A percentile compares a stretch with the other conserved stretches of the same genome.
Conservation (phyloP, 2,329 filamentous ascomycete species). For the Clonostachys sp. region DNA sequence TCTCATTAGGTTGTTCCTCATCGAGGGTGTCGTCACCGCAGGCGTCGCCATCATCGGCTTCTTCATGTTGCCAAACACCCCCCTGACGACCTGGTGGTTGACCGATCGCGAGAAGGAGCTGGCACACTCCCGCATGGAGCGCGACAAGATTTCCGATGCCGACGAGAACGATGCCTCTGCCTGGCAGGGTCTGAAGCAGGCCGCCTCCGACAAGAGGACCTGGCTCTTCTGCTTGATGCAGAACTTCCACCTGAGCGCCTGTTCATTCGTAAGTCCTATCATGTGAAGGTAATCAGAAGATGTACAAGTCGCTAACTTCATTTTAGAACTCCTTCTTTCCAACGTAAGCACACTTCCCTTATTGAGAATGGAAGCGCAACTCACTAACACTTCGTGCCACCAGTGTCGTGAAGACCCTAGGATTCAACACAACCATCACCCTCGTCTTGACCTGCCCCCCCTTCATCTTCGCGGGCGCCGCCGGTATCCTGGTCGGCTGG, state of each 20-base stretch:
- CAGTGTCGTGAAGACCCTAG: slow-evolving; percentile 40
- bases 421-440: slow-evolving; percentile 42
- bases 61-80: slow-evolving; percentile 28
- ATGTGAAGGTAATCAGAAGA: too few species aligned
- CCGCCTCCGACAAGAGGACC: slow-evolving; percentile 41
- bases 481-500: slow-evolving; percentile 41
- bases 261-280: slow-evolving; percentile 15
- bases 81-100: slow-evolving; percentile 35
- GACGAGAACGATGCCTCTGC: slow-evolving; percentile 27
- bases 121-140: slow-evolving; percentile 39
- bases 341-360: slow-evolving; percentile 8
- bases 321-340: slow-evolving; percentile 35
- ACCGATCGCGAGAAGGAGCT: slow-evolving; percentile 41
- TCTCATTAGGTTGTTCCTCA: slow-evolving; percentile 23
- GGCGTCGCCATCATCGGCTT: slow-evolving; percentile 19
- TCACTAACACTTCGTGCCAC: not conserved
- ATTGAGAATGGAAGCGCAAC: too few species aligned
- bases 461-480: slow-evolving; percentile 41
- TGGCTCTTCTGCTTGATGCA: slow-evolving; percentile 52
- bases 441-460: slow-evolving; percentile 48
- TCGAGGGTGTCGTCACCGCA: slow-evolving; percentile 49
- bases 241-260: slow-evolving; percentile 48
- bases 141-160: slow-evolving; percentile 44
- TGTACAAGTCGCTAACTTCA: too few species aligned
- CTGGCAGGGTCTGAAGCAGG: slow-evolving; percentile 42